These are phyloP conservation scores for Populus trichocarpa DNA, from an alignment of 441 rosid species.

Conservation along the genomic window DNA sequence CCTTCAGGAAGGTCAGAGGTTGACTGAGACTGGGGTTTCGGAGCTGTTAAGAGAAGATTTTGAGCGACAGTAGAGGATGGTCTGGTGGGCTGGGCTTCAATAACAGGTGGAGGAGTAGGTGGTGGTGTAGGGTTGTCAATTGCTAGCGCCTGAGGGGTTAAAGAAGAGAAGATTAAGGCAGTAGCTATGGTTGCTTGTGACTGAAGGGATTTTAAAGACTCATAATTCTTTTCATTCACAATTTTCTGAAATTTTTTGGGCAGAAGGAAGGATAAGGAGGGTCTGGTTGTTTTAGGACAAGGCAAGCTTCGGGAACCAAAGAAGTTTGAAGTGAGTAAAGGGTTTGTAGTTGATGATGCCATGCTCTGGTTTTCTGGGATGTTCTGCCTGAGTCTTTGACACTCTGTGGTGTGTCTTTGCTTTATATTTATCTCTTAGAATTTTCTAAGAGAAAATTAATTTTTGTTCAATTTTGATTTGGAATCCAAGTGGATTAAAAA, in stretches of 20 bases:
- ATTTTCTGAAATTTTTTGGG: constrained; percentile 27
- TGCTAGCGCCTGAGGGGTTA: constrained; percentile 62
- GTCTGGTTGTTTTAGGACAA: constrained; percentile 46
- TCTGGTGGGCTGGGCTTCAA: constrained; percentile 50
- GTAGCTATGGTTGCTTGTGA: constrained; percentile 60
- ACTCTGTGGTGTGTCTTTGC: no score
- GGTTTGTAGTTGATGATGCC: constrained; percentile 41
- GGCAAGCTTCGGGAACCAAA: constrained; percentile 38
- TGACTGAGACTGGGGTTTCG: constrained; percentile 59
- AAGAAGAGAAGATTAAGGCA: constrained; percentile 52
- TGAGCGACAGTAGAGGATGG: constrained; percentile 66
- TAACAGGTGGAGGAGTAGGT: constrained; percentile 40
- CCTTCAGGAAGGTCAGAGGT: constrained; percentile 81
- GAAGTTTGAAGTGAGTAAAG: constrained; percentile 53
- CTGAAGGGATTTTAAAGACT: constrained; percentile 18
- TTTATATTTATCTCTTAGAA: no score
- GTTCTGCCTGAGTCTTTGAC: no score
- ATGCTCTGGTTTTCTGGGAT: not conserved
- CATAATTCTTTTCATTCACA: constrained; percentile 17
- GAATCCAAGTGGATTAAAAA: constrained; percentile 1
- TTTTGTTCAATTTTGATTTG: constrained; percentile 5
- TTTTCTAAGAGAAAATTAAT: no score
- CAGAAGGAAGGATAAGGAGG: constrained; percentile 4
- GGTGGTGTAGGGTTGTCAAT: constrained; percentile 36
- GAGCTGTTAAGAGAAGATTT: constrained; percentile 67